phyloP scores from a whole-genome alignment of 2,329 filamentous ascomycete species.

The Colletotrichum brevisporum region DNA sequence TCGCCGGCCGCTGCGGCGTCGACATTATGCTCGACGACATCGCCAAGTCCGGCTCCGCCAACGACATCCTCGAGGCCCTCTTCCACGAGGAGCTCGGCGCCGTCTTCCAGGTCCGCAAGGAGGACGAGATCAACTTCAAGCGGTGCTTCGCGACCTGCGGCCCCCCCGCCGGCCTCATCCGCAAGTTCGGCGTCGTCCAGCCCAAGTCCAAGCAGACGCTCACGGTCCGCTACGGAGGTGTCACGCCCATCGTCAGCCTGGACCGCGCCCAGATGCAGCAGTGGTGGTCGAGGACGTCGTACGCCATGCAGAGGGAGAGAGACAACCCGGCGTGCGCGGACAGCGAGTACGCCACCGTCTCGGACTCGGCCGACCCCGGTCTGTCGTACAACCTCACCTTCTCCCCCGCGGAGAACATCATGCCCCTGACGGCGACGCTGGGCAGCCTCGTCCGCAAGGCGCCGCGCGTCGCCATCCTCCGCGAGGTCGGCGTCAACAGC shows the following conservation, averaged over 20 bases:
- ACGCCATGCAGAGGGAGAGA: conserved; percentile 89
- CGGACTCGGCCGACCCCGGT: conserved; percentile 83
- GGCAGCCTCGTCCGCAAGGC: conserved; percentile 67
- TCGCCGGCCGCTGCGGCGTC: conserved; percentile 90
- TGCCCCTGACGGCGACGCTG: conserved; percentile 72
- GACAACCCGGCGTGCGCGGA: conserved; percentile 92
- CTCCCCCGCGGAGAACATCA: conserved; percentile 81
- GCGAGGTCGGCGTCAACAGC: conserved; percentile 96
- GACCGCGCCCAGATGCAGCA: conserved; percentile 83
- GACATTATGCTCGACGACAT: conserved; percentile 87
- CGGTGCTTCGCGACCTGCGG: conserved; percentile 93
- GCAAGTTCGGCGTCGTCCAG: conserved; percentile 85
- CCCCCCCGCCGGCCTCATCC: conserved; percentile 84
- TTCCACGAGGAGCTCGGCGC: conserved; percentile 98
- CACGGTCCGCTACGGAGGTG: conserved; percentile 79
- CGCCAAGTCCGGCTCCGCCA: conserved; percentile 71
- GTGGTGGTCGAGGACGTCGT: conserved; percentile 89
- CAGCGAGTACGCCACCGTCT: conserved; percentile 81
- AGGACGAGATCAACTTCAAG: conserved; percentile 87
- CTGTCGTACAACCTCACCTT: conserved; percentile 88
- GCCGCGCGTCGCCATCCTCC: conserved; percentile 89
- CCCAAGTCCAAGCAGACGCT: conserved; percentile 80
- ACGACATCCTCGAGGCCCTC: conserved; percentile 80
- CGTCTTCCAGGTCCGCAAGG: conserved; percentile 92
- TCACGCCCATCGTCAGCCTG: conserved; percentile 75